A percentile compares a stretch with the other conserved stretches of the same genome.
These are phyloP conservation scores for Petrea volubilis DNA, from an alignment of 257 asterid genomes.

Conservation along the genomic window DNA sequence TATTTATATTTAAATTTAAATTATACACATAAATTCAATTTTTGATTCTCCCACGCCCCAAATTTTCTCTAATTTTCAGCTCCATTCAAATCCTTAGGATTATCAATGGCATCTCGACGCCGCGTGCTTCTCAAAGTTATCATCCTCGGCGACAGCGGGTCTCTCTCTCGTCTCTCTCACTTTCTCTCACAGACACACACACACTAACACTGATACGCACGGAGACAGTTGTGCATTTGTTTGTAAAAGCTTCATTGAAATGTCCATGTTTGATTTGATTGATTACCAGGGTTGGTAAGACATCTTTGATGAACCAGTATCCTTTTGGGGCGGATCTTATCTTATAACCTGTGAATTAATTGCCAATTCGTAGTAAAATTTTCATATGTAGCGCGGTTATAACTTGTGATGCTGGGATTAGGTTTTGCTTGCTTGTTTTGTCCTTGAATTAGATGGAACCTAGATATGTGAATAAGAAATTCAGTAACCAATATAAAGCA, in stretches of 20 bases:
- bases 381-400: not conserved
- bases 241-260: too few species aligned
- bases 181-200: too few species aligned
- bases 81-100: too few species aligned
- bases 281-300: slow-evolving; percentile 94
- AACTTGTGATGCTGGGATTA: not conserved
- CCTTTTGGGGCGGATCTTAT: too few species aligned
- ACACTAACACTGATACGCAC: too few species aligned
- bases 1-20: too few species aligned
- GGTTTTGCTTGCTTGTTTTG: slow-evolving; percentile 16
- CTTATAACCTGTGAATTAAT: too few species aligned
- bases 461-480: slow-evolving; percentile 96
- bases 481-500: slow-evolving; percentile 98
- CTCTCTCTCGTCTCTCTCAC: not conserved
- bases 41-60: not conserved
- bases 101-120: slow-evolving; percentile 93
- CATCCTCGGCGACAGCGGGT: slow-evolving; percentile 99
- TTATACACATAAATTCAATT: slow-evolving; percentile 21
- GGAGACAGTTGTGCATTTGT: too few species aligned
- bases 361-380: slow-evolving; percentile 18
- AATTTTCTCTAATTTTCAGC: too few species aligned
- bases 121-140: slow-evolving; percentile 97
- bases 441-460: slow-evolving; percentile 25
- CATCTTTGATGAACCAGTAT: slow-evolving; percentile 99
- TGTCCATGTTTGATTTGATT: not conserved